A percentile compares a stretch with the other conserved stretches of the same genome.
phyloP scores from a whole-genome alignment of 768 basidiomycete species.

The Amanita exitialis region DNA sequence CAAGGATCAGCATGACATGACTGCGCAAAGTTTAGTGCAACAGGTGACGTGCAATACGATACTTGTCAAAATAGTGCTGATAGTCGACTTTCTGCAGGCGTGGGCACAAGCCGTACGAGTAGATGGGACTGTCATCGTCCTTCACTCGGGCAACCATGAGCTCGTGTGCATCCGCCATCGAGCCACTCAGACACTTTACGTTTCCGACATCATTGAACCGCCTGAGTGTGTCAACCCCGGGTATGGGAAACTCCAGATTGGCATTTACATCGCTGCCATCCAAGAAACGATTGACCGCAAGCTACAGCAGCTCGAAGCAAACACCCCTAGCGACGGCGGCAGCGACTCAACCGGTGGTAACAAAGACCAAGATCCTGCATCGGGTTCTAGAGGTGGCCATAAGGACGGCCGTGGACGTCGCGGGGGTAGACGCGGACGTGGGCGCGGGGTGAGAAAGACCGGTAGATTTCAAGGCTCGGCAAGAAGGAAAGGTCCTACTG shows the following conservation, averaged over 20 bases:
- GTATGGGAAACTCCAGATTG: conserved; percentile 15
- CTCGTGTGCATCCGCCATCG: conserved; percentile 12
- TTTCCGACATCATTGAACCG: conserved; percentile 11
- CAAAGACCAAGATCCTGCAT: neutral
- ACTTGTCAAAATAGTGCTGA: conserved; percentile 5
- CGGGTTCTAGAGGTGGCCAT: conserved; percentile 2
- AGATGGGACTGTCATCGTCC: conserved; percentile 10
- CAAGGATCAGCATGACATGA: neutral
- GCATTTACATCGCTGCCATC: conserved; percentile 12
- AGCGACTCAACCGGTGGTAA: too few species aligned
- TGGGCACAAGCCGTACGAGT: conserved; percentile 11
- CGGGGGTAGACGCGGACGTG: neutral
- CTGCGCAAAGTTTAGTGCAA: conserved; percentile 12
- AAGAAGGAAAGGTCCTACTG: conserved; percentile 7
- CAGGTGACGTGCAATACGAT: conserved; percentile 9
- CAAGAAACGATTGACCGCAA: conserved; percentile 12
- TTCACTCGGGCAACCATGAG: conserved; percentile 13
- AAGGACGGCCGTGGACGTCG: conserved; percentile 3
- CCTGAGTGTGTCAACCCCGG: conserved; percentile 9
- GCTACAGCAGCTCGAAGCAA: conserved; percentile 3
- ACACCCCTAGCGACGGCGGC: conserved; percentile 4
- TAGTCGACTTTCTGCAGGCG: conserved; percentile 8
- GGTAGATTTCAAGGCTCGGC: conserved; percentile 7
- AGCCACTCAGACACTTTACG: conserved; percentile 11
- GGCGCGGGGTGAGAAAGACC: neutral